Base-by-base conservation (phyloP, 2,329 filamentous ascomycete species). In the Penicillium crustosum region DNA sequence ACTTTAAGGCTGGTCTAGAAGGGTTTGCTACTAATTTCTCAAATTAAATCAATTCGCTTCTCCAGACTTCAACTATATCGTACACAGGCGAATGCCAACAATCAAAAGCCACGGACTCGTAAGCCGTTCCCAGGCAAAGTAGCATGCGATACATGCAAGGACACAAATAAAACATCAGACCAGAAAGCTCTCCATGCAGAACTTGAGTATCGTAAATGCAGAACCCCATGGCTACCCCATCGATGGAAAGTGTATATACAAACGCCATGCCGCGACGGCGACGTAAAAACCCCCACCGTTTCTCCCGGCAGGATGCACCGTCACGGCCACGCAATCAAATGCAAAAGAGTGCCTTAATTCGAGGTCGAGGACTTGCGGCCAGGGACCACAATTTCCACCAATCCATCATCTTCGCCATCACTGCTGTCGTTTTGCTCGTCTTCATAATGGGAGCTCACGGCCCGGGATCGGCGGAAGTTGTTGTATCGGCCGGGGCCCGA, bases 311-410 rank as follows among this genome's bases (percentile, higher is more conserved):
- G 15, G 27, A 19, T 44, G 10, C 23, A 47, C 50, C 29, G 29
- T 45, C 50, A 36, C 10, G 39, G 33, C 50, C 50, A 45, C 21
- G 50, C 29, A 53, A 45, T 45, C 41, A 53, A 53, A 53, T 45
- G 50, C 31, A 53, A 56, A 52, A 52, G 23, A 38, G 9, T 33
- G 31, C 31, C 19, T 38, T 64, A 64, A 48, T 64, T 62, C 12
- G 64, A 64, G 21, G 62, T 60, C 35, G 70, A 72, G 50, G 71
- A 66, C 60, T 74, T 76, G 51, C 70, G 73, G 42, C 75, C 72
- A 35, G 77, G 77, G 41, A 79, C 76, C 31, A 78, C 60, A 45
- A 79, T 80, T 59, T 79, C 77, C 25, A 79, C 76, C 29, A 80
- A 66, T 44, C 75, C 76, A 27, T 78, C 76, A 55, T 77, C 75